Evolutionary conservation across 2,329 filamentous ascomycete species (phyloP).

Genomic region (Alternaria angustiovoidea): DNA sequence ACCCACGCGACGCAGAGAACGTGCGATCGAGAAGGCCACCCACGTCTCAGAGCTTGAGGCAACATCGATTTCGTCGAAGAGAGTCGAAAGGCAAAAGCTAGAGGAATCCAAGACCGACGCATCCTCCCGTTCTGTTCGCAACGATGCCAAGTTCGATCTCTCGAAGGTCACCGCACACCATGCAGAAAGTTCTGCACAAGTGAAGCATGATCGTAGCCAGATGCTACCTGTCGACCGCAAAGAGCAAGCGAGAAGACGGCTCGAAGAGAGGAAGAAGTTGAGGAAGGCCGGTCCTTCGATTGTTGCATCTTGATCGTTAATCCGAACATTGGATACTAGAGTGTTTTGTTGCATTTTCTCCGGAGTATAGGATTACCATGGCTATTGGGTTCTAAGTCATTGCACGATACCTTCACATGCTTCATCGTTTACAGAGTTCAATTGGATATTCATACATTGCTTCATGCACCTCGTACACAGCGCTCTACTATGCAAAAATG

Average conservation of each 20-base stretch:
- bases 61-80: slow-evolving; percentile 10
- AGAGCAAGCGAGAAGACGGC: slow-evolving; percentile 35
- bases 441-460: slow-evolving; percentile 16
- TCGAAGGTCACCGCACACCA: slow-evolving; percentile 36
- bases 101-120: neutral
- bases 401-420: slow-evolving; percentile 33
- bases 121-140: slow-evolving; percentile 9
- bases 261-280: slow-evolving; percentile 39
- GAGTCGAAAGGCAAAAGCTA: neutral
- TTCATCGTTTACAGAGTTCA: slow-evolving; percentile 8
- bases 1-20: neutral
- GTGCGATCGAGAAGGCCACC: slow-evolving; percentile 2
- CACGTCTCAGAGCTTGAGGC: slow-evolving; percentile 13
- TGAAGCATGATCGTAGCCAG: slow-evolving; percentile 29
- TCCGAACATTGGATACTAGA: neutral
- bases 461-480: slow-evolving; percentile 5
- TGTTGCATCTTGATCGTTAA: neutral
- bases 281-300: slow-evolving; percentile 27
- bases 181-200: slow-evolving; percentile 32
- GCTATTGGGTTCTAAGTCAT: slow-evolving; percentile 20
- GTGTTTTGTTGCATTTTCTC: neutral
- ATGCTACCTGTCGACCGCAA: slow-evolving; percentile 35
- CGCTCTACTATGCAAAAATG: neutral
- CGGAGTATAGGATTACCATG: neutral
- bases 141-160: slow-evolving; percentile 31